phyloP scores from a whole-genome alignment of 2,329 filamentous ascomycete genomes.

The Penicillium aurantiogriseum region DNA sequence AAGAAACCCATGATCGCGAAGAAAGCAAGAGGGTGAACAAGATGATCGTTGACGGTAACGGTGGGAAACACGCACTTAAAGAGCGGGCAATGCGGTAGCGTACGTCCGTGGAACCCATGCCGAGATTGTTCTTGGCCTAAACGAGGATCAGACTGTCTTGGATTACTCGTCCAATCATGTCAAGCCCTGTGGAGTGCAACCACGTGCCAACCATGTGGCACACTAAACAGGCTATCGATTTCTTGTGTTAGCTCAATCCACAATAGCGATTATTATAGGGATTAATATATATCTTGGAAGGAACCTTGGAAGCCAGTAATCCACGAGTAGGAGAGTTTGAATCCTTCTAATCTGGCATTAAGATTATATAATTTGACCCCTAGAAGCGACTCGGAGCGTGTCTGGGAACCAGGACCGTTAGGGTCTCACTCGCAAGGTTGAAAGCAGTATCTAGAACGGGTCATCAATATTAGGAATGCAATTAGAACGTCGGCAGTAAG shows the following conservation, averaged over 20 bases:
- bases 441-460: background rate
- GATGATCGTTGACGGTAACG: background rate
- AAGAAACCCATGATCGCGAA: background rate
- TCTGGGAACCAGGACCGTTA: background rate
- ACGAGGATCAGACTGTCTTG: background rate
- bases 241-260: background rate
- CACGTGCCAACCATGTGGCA: background rate
- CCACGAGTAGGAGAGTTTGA: background rate
- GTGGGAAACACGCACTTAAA: background rate
- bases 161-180: background rate
- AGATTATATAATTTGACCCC: background rate
- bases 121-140: background rate
- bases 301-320: background rate
- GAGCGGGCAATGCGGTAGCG: background rate
- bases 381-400: background rate
- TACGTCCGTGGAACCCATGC: background rate
- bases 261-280: background rate
- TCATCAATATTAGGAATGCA: background rate
- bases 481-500: background rate
- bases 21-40: background rate
- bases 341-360: background rate
- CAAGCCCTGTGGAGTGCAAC: background rate
- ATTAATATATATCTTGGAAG: background rate
- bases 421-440: background rate
- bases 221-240: background rate